Conservation (phyloP, 1,284 basidiomycete genomes). For the Cerrena zonata region DNA sequence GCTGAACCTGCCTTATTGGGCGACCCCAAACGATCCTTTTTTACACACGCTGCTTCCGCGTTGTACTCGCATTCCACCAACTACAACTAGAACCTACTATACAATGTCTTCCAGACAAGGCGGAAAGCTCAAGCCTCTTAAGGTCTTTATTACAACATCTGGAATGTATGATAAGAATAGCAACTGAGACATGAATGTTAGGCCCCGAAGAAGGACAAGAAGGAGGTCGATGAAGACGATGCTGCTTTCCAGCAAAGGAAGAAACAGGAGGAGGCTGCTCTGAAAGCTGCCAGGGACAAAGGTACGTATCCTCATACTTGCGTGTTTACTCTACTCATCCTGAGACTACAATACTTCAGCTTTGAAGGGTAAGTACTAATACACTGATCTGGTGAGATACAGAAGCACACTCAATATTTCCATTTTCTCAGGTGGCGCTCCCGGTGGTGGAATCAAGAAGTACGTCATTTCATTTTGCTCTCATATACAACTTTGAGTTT, state of each 20-base stretch:
- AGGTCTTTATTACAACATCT: conserved; percentile 33
- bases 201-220: conserved; percentile 75
- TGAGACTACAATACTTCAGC: conserved; percentile 34
- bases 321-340: conserved; percentile 4
- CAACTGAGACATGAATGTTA: conserved; percentile 22
- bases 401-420: not conserved
- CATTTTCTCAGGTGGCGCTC: conserved; percentile 44
- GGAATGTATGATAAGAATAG: not conserved
- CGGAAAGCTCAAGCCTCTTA: conserved; percentile 74
- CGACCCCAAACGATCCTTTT: not conserved
- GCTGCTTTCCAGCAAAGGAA: conserved; percentile 67
- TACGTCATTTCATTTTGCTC: conserved; percentile 30
- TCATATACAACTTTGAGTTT: not conserved
- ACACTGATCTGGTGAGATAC: not conserved
- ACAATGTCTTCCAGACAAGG: conserved; percentile 70
- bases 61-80: not conserved
- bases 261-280: conserved; percentile 62
- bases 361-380: conserved; percentile 46
- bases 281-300: conserved; percentile 64
- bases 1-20: not conserved
- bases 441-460: conserved; percentile 80
- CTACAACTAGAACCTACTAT: not conserved
- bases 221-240: conserved; percentile 66
- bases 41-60: not conserved
- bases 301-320: conserved; percentile 37